A percentile compares a stretch with the other conserved stretches of the same genome.
These are phyloP conservation scores for Neurospora sp. DNA, from an alignment of 495 filamentous ascomycete genomes.

Conservation along the genomic window DNA sequence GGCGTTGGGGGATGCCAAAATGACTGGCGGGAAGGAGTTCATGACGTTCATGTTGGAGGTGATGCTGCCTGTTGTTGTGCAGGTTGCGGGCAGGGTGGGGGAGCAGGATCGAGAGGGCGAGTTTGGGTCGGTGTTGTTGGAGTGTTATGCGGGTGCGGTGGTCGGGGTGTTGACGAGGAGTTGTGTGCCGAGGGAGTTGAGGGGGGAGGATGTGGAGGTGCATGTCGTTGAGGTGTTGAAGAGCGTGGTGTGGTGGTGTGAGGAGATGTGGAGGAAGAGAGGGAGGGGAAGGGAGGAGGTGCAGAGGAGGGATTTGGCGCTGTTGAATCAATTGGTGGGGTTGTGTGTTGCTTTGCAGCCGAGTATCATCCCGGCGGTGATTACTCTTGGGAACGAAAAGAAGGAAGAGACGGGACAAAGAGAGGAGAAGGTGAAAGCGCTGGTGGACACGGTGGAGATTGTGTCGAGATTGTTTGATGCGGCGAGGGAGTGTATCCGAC, in stretches of 20 bases:
- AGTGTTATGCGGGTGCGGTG: slow-evolving; percentile 29
- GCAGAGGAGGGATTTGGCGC: neutral
- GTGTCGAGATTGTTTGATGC: neutral
- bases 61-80: slow-evolving; percentile 35
- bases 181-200: slow-evolving; percentile 20
- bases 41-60: slow-evolving; percentile 30
- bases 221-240: slow-evolving; percentile 13
- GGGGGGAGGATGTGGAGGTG: slow-evolving; percentile 11
- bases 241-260: slow-evolving; percentile 12
- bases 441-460: neutral
- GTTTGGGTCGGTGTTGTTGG: slow-evolving; percentile 20
- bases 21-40: slow-evolving; percentile 22
- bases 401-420: neutral
- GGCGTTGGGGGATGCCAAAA: neutral
- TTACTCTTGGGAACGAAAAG: neutral
- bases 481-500: neutral
- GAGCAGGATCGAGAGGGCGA: neutral
- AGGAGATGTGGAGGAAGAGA: neutral
- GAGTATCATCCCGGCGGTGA: neutral
- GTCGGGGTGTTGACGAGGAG: slow-evolving; percentile 10
- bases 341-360: neutral
- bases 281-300: neutral
- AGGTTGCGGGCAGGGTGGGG: slow-evolving; percentile 5
- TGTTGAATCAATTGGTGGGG: neutral
- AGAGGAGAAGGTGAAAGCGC: neutral